These are phyloP conservation scores for Trypanosoma avium DNA, from an alignment of 208 protist genomes.

Conservation along the genomic window DNA sequence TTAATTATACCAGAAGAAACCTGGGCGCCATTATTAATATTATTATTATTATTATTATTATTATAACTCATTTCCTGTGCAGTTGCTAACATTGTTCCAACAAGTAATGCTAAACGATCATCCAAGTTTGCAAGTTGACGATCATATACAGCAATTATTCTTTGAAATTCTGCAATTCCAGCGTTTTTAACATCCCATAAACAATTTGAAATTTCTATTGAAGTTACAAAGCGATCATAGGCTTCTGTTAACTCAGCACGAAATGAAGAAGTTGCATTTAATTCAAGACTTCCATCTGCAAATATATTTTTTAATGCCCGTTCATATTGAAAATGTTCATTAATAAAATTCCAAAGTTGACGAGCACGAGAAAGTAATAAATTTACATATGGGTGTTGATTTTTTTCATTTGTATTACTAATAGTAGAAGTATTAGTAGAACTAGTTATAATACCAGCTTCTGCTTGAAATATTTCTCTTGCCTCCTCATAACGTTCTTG, in stretches of 20 bases:
- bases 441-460: no score
- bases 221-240: constrained; percentile 33
- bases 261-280: constrained; percentile 27
- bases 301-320: constrained; percentile 11
- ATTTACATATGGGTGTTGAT: constrained; percentile 12
- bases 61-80: constrained; percentile 40
- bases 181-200: constrained; percentile 49
- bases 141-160: constrained; percentile 47
- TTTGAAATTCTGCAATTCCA: constrained; percentile 41
- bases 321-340: constrained; percentile 33
- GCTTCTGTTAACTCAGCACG: constrained; percentile 37
- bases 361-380: constrained; percentile 9
- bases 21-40: background rate
- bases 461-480: constrained; percentile 29
- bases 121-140: constrained; percentile 47
- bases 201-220: background rate
- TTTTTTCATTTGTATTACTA: constrained; percentile 16
- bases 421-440: constrained; percentile 14
- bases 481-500: constrained; percentile 44
- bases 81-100: constrained; percentile 61
- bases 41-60: constrained; percentile 5
- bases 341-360: constrained; percentile 27
- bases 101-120: constrained; percentile 63
- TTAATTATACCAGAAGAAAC: no score
- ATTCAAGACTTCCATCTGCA: constrained; percentile 11